Percentiles rank a stretch among this genome's conserved stretches.
Conservation (phyloP, 768 basidiomycete species). For the Naganishia antarctica region DNA sequence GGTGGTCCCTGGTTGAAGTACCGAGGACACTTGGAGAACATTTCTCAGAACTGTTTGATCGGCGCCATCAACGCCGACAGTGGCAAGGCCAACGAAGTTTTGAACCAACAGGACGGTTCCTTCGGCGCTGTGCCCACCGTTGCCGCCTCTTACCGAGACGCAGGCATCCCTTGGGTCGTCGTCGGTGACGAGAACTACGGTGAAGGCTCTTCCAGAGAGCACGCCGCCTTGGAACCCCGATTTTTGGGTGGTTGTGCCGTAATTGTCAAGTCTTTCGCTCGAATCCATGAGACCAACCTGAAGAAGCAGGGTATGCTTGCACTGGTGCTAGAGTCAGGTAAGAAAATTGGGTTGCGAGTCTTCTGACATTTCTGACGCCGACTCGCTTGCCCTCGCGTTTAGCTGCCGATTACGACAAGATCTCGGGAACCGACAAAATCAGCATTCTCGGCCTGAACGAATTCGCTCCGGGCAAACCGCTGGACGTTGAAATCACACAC, state of each 20-base stretch:
- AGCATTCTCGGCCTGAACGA: constrained; percentile 80
- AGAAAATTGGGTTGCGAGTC: too few species aligned
- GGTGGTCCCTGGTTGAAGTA: constrained; percentile 99
- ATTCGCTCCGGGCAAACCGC: constrained; percentile 86
- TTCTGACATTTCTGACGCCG: too few species aligned
- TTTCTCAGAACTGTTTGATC: constrained; percentile 96
- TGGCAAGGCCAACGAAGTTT: constrained; percentile 91
- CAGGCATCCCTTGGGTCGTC: constrained; percentile 92
- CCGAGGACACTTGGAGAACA: constrained; percentile 97
- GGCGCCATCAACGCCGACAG: constrained; percentile 96
- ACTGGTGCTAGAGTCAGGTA: too few species aligned
- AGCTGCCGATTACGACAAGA: constrained; percentile 81
- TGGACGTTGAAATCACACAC: constrained; percentile 77
- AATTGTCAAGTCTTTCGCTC: constrained; percentile 92
- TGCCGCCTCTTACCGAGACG: constrained; percentile 76
- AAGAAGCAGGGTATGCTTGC: constrained; percentile 99
- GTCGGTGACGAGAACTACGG: constrained; percentile 82
- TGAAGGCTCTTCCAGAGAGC: constrained; percentile 96
- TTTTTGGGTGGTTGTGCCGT: constrained; percentile 70
- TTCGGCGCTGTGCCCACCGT: constrained; percentile 78
- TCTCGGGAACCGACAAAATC: constrained; percentile 79
- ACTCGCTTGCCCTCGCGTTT: constrained; percentile 1
- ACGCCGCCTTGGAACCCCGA: constrained; percentile 58
- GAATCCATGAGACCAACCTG: constrained; percentile 68
- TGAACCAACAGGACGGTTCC: constrained; percentile 74